phyloP scores from a whole-genome alignment of 2,329 filamentous ascomycete genomes.

The Colletotrichum falcatum region DNA sequence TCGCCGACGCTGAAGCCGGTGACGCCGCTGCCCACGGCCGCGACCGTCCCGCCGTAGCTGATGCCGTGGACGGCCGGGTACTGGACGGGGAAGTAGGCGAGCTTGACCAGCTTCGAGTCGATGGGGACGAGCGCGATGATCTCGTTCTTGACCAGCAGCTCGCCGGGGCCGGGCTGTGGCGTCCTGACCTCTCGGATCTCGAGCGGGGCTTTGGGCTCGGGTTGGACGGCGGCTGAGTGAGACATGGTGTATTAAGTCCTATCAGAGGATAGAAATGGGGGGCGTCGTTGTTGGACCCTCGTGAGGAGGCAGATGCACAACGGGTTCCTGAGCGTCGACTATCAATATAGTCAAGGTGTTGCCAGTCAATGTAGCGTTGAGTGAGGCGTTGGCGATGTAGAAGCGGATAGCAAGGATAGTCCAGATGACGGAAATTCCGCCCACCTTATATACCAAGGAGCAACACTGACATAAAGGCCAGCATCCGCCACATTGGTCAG shows the following conservation, averaged over 20 bases:
- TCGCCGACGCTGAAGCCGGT: constrained; percentile 45
- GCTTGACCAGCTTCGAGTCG: constrained; percentile 48
- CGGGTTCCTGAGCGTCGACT: background rate
- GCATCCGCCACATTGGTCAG: background rate
- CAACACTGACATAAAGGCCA: fast-evolving
- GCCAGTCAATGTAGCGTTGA: background rate
- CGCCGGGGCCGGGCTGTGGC: constrained; percentile 40
- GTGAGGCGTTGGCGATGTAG: background rate
- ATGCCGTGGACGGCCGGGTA: constrained; percentile 36
- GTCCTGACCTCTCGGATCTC: constrained; percentile 30
- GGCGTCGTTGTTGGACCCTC: background rate
- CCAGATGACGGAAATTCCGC: background rate
- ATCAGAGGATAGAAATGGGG: no score
- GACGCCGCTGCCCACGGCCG: constrained; percentile 43
- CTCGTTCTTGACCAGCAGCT: constrained; percentile 46
- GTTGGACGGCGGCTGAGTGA: constrained; percentile 33
- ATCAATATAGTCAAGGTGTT: background rate
- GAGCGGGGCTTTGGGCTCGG: constrained; percentile 24
- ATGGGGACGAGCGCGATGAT: constrained; percentile 47
- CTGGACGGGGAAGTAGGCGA: constrained; percentile 38
- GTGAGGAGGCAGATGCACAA: no score
- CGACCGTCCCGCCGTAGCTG: constrained; percentile 46
- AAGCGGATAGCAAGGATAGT: no score
- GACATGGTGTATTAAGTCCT: background rate
- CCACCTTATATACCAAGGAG: background rate